Evolutionary conservation across 345 rosid genomes (phyloP), one percentile per base, ranked within the genome.

Genomic region (Pugionium cornutum): DNA sequence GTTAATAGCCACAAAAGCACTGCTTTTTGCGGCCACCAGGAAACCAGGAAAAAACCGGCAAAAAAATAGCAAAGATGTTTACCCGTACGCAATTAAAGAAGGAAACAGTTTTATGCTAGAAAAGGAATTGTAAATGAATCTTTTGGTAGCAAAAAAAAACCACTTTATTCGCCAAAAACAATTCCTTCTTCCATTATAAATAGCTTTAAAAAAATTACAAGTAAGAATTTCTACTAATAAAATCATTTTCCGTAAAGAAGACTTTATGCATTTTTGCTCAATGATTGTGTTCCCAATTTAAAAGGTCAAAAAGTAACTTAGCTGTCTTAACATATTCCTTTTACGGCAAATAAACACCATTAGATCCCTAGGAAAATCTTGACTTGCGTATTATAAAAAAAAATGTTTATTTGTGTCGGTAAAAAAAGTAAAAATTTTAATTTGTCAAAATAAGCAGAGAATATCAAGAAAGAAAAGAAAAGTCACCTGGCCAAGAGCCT

Each of bases 401-500:
- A 30, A 31, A 9, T 1, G 5, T 1, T 48, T 48, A 5, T 8
- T 27, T 48, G 5, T 26, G 31, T 26, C 31, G 1, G 43, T 35
- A 25, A 53, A 36, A 36, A 39, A 11, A 5, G 28, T 49, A 18
- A 2, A 9, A 29, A 64, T 4, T 9, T 34, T 7, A 32, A 18
- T 18, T 18, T 18, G 18, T 18, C 18, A 18, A 18, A 18, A 18
- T 18, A 18, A 18, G 18, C 18, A 18, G 18, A 18, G 18, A 18
- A 18, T 18, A 18, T 18, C 5, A 34, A 5, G 3, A 34, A 34
- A 34, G 36, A 6, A 42, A 52, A 66, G 43, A 51, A n/a, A 71
- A 58, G 76, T 33, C 18, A 81, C 91, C 91, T 76, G 91, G 91
- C 91, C 91, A 85, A 66, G 91, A 83, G 36, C 91, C 88, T 49